Evolutionary conservation across 2,329 filamentous ascomycete species (phyloP), one percentile per base, ranked within the genome.

Genomic region (Epichloe glyceriae): DNA sequence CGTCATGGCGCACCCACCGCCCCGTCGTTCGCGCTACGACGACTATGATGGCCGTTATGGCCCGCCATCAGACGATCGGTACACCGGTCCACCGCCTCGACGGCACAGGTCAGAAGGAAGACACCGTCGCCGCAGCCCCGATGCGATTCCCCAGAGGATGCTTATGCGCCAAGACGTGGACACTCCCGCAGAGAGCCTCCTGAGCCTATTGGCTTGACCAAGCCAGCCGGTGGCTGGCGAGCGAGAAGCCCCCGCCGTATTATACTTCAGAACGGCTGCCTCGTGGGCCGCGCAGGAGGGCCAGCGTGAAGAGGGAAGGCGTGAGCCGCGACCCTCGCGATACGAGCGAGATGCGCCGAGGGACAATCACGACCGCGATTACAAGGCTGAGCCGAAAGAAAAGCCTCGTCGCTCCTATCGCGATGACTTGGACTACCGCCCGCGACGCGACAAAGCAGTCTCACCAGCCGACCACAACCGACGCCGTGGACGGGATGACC

Each of bases 41-140:
- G 60, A 64, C 15, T 58, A 61, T 46, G 60, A 63, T 17, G 58
- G 62, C 38, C 58, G 58, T 33, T 47, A 58, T 22, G 52, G 46
- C 14, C 51, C 51, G 15, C 41, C 39, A 12, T 17, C 47, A 8
- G 20, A 47, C n/a, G 38, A 51, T 22, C 37, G 33, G 22, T 50
- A 52, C 15, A 19, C 42, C 0, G 47, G 38, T 5, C 49, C 55
- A 10, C 50, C 55, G 3, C 57, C 58, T 6, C 56, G 57, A 10
- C 56, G 58, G 33, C 56, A 58, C 54, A 57, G 56, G 50, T 61
- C 60, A 10, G 58, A 60, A 17, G 46, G 53, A 20, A 55, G 54
- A 15, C 56, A 53, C 26, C 54, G 56, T 26, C 53, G 52, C 38
- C 52, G 44, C 40, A 54, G 53, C 26, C 55, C 56, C 26, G 55